Evolutionary conservation across 1,284 basidiomycete species (phyloP).

Genomic region (Boletus sp.): DNA sequence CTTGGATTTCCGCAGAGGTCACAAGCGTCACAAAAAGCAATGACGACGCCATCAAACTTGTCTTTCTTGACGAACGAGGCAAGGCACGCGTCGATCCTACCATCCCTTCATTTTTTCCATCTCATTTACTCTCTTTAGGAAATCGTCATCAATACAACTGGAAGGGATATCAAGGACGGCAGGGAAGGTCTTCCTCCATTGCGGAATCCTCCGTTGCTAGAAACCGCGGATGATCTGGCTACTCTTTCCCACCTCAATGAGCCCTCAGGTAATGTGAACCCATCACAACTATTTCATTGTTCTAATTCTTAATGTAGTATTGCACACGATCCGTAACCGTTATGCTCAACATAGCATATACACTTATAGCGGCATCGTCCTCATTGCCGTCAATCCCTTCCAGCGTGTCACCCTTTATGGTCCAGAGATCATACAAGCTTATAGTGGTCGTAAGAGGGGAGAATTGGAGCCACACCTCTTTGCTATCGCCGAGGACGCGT

Average conservation of each 20-base stretch:
- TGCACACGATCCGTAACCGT: slow-evolving; percentile 96
- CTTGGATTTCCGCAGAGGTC: slow-evolving; percentile 92
- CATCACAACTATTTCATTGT: not conserved
- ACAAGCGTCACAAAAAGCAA: slow-evolving; percentile 60
- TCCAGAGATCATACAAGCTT: slow-evolving; percentile 97
- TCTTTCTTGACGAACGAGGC: slow-evolving; percentile 84
- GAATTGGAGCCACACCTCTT: slow-evolving; percentile 98
- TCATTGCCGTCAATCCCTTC: slow-evolving; percentile 99
- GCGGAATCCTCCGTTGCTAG: slow-evolving; percentile 94
- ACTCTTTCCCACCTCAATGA: slow-evolving; percentile 98
- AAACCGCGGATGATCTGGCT: slow-evolving; percentile 97
- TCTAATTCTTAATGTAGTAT: slow-evolving; percentile 54
- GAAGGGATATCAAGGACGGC: slow-evolving; percentile 74
- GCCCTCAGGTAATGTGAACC: slow-evolving; percentile 75
- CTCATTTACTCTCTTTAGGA: slow-evolving; percentile 53
- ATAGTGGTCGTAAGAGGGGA: slow-evolving; percentile 89
- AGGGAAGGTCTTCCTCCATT: slow-evolving; percentile 85
- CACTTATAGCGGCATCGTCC: slow-evolving; percentile 97
- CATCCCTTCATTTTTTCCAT: slow-evolving; percentile 16
- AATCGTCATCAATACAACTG: slow-evolving; percentile 75
- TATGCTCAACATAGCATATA: slow-evolving; percentile 98
- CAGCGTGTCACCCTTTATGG: slow-evolving; percentile 93
- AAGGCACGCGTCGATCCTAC: slow-evolving; percentile 57
- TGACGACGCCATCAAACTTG: slow-evolving; percentile 75
- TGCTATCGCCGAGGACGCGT: slow-evolving; percentile 99